Evolutionary conservation across 331 rosid genomes (phyloP), one percentile per base, ranked within the genome.

Genomic region (Phaseolus coccineus): DNA sequence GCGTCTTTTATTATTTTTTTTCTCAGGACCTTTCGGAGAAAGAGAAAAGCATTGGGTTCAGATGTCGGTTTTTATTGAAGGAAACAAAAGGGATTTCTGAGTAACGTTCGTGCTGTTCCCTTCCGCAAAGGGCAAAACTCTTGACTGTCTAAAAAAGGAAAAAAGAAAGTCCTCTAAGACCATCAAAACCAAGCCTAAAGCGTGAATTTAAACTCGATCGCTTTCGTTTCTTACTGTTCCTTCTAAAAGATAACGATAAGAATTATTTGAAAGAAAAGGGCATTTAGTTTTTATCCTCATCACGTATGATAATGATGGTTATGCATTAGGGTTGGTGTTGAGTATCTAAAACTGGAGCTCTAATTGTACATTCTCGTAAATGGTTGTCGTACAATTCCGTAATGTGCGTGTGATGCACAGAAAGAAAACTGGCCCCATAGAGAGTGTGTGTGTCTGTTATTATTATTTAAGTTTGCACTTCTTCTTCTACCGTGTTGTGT

Each of bases 1-100:
- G 84, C 52, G 71, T 69, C 69, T 76, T 77, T 27, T 53, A 59
- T 79, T 61, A 53, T 63, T 35, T 35, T 79, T 68, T 53, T 72
- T 42, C 81, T 71, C 4, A 68, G 53, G 31, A 39, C 71, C 68
- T 67, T 80, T 71, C 39, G 62, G 57, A 64, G 78, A 37, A 50
- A 72, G 85, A 59, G 72, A 84, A 82, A 72, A 59, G 78, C 35
- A 39, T 3, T 9, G 51, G 62, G 71, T 56, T 61, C 67, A 71
- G 88, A 51, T 87, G 91, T 85, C 92, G 89, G 94, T 74, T 87
- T 87, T 86, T 82, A 64, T 33, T 77, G 87, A 86, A 78, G 82
- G 75, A 79, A 66, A 75, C 69, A 77, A 65, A 72, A 86, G 70
- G 78, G 77, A 57, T 85, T 77, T 86, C 61, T 74, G 83, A 79